Evolutionary conservation across 108 stramenopile genomes (phyloP), one percentile per base, ranked within the genome.

Genomic region (Bacterosira constricta): DNA sequence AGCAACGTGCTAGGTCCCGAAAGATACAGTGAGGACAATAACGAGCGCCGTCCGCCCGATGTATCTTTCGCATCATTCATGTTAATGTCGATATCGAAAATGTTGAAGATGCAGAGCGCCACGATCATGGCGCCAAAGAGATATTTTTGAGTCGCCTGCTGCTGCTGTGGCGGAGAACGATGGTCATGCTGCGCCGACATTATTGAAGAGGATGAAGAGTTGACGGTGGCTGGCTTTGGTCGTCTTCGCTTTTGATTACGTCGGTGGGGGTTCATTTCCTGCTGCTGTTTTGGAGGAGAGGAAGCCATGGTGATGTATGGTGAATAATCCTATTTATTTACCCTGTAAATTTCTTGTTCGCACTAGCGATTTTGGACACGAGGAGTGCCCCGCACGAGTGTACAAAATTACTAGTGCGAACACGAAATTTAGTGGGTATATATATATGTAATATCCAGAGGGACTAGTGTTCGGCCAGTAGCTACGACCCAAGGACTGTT

Each of bases 1-100:
- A 79, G 41, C 10, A 79, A 42, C 15, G 76, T 77, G 35, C 62
- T 63, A 36, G 58, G 58, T n/a, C 66, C 56, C 31, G 75, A 44
- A 32, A 76, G 66, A 30, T 76, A 76, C 39, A 62, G 42, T 17
- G 29, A 30, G n/a, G 56, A 59, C 37, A 76, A 60, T 31, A 76
- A 61, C 38, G 75, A 76, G 51, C 75, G 66, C 25, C 75, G 75
- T 30, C 60, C 50, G 61, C 42, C 37, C 13, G 59, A 7, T 5
- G 12, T 13, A 21, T 17, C 30, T 0, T 25, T 25, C 21, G 27
- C 7, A 20, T 47, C 9, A 17, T 63, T 30, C 11, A 54, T 29
- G 31, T 31, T 5, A n/a, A 54, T 54, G 53, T 54, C 53, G 29
- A 54, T 17, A 26, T 54, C 61, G 61, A 63, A 23, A 1, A 63